These are phyloP conservation scores for Podila horticola DNA, from an alignment of 192 early-diverging fungal species.

Conservation along the genomic window DNA sequence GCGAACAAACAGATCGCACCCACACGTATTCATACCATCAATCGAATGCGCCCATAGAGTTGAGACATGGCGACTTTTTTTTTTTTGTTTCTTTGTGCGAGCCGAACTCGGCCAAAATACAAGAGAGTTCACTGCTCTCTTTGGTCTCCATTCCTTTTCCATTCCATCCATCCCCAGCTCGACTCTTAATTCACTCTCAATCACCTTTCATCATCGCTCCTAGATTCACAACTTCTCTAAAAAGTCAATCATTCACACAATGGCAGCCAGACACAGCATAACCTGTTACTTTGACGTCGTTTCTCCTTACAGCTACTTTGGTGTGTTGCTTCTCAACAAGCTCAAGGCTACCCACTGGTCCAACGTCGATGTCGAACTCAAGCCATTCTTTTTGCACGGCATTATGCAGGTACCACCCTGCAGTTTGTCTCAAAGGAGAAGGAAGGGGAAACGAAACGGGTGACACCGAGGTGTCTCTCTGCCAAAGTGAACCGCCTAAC, in stretches of 20 bases:
- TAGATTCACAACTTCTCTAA: too few relatives aligned
- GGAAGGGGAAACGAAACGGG: too few relatives aligned
- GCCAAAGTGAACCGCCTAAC: too few relatives aligned
- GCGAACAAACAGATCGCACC: too few relatives aligned
- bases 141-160: neutral
- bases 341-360: slow-evolving; percentile 30
- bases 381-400: slow-evolving; percentile 21
- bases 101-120: too few relatives aligned
- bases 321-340: slow-evolving; percentile 25
- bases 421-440: too few relatives aligned
- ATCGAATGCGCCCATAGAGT: too few relatives aligned
- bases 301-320: slow-evolving; percentile 45
- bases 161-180: neutral
- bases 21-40: too few relatives aligned
- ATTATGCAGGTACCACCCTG: slow-evolving; percentile 7
- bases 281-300: slow-evolving; percentile 39
- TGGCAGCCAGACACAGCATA: slow-evolving; percentile 28
- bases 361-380: slow-evolving; percentile 24
- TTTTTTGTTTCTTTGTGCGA: too few relatives aligned
- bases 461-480: too few relatives aligned
- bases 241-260: neutral
- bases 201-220: neutral
- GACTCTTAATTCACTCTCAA: neutral
- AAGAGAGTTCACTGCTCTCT: neutral
- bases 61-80: too few relatives aligned